phyloP scores from a whole-genome alignment of 169 alveolate species.

The Cryptosporidium andersoni region DNA sequence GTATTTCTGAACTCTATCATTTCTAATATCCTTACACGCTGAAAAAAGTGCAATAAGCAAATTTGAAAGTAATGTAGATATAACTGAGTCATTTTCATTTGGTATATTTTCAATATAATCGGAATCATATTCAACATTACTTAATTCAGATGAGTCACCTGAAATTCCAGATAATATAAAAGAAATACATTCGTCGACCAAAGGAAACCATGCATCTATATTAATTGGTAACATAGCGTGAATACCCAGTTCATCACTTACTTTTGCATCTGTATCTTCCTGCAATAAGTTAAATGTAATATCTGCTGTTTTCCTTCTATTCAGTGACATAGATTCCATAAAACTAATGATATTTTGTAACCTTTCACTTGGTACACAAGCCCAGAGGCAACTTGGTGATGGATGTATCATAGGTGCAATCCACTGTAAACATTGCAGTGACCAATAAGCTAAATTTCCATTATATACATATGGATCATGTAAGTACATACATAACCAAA shows the following conservation, averaged over 20 bases:
- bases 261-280: not conserved
- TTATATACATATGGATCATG: slow-evolving; percentile 66
- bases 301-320: not conserved
- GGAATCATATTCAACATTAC: not conserved
- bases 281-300: not conserved
- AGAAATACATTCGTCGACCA: slow-evolving; percentile 57
- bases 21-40: slow-evolving; percentile 61
- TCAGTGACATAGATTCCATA: slow-evolving; percentile 7
- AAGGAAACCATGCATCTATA: slow-evolving; percentile 63
- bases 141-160: not conserved
- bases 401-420: slow-evolving; percentile 58
- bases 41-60: slow-evolving; percentile 37
- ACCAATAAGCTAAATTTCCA: slow-evolving; percentile 59
- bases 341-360: slow-evolving; percentile 33
- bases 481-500: slow-evolving; percentile 68
- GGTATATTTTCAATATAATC: not conserved
- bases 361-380: slow-evolving; percentile 55
- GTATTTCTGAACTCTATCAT: slow-evolving; percentile 33
- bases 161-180: slow-evolving; percentile 52
- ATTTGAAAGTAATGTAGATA: not conserved
- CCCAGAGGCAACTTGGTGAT: slow-evolving; percentile 50
- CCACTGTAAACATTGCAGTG: slow-evolving; percentile 60
- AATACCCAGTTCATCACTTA: not conserved
- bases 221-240: slow-evolving; percentile 19
- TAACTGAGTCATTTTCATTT: not conserved